Evolutionary conservation across 345 rosid genomes (phyloP), one percentile per base, ranked within the genome.

Genomic region (Citrus australasica): DNA sequence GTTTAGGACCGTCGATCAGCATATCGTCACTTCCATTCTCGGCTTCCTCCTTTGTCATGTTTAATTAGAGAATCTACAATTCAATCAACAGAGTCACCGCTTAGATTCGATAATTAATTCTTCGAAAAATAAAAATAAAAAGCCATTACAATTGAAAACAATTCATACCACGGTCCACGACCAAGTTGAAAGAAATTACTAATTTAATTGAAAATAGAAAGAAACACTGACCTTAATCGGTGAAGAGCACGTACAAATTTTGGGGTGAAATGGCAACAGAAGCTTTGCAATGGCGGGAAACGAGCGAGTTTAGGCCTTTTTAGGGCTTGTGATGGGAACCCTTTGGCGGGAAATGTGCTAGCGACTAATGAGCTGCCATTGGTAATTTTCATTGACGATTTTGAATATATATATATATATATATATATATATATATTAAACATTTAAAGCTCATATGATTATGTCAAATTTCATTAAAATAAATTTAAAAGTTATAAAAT

Each of bases 1-100:
- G 79, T 68, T 62, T 82, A n/a, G 74, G 75, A 56, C 65, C 83
- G 65, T 90, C 96, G 46, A 92, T 88, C 82, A 76, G 30, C 97
- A 88, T 87, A 55, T 78, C 92, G 1, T 89, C 97, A 65, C 87
- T 82, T 65, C 79, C 85, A 27, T 76, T 80, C 59, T 74, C 86
- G 8, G 19, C 66, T 84, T 87, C 92, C 30, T 79, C 89, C n/a
- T 24, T 88, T 22, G 84, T 73, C 92, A 87, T 91, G 74, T 71
- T 80, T 27, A 21, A 32, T 32, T 71, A 55, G 40, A 8, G 4
- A 71, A 32, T 32, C 75, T 71, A 30, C 10, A 1, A 33, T 19
- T 75, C 7, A 32, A 48, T 9, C 14, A n/a, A 17, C 25, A 8
- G 8, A 37, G 21, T 38, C 53, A 24, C 24, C 10, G 21, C 32